Conservation (phyloP, 2,329 filamentous ascomycete species). For the Lecanosticta acicola region DNA sequence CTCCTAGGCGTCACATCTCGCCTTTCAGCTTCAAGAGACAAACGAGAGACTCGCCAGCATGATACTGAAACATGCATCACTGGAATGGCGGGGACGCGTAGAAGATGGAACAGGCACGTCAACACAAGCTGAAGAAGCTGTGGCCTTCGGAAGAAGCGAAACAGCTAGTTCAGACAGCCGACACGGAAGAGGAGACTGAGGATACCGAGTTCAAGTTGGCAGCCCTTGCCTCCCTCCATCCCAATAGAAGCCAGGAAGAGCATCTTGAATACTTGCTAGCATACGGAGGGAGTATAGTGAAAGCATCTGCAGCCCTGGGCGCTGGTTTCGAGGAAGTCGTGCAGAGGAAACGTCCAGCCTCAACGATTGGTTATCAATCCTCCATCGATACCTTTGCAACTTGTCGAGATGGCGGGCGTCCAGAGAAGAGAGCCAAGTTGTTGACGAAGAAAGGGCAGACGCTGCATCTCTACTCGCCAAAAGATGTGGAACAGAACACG, state of each 20-base stretch:
- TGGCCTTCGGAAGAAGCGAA: constrained; percentile 9
- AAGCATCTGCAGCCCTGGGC: constrained; percentile 54
- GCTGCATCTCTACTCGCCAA: constrained; percentile 73
- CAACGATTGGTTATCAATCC: constrained; percentile 39
- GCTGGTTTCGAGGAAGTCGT: constrained; percentile 21
- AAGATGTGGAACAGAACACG: constrained; percentile 74
- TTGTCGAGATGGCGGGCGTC: background rate
- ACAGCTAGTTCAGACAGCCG: constrained; percentile 2
- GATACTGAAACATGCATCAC: too few relatives aligned
- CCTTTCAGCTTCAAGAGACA: too few relatives aligned
- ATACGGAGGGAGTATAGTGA: constrained; percentile 68
- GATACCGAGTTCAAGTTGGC: constrained; percentile 88
- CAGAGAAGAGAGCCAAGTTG: constrained; percentile 23
- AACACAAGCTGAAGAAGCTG: constrained; percentile 17
- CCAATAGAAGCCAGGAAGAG: constrained; percentile 56
- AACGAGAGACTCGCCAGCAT: too few relatives aligned
- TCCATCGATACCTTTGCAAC: constrained; percentile 31
- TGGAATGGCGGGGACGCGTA: too few relatives aligned
- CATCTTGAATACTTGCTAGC: constrained; percentile 75
- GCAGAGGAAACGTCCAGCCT: constrained; percentile 29
- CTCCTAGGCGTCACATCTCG: too few relatives aligned
- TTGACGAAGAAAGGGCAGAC: constrained; percentile 74
- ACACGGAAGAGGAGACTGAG: constrained; percentile 54
- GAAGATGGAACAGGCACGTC: constrained; percentile 10
- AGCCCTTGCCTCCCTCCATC: constrained; percentile 70